Conservation (phyloP, 106 monocot genomes). For the Dendrobium huoshanense region DNA sequence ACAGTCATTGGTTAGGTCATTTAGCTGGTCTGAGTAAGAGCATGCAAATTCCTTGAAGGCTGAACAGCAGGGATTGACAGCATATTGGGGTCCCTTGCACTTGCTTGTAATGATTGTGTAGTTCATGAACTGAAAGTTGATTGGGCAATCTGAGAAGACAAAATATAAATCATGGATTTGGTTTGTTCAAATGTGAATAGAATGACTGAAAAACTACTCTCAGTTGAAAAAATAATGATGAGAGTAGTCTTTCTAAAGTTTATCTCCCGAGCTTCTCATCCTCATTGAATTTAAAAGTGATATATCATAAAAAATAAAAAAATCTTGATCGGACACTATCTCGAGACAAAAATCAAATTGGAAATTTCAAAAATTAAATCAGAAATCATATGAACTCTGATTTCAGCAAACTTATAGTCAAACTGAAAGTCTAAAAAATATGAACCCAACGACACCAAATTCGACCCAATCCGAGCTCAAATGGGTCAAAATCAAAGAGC, state of each 20-base stretch:
- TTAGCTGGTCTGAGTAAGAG: slow-evolving; percentile 6
- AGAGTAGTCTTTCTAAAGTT: not conserved
- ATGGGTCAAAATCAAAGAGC: too few relatives aligned
- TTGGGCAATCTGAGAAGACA: slow-evolving; percentile 9
- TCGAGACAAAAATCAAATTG: too few relatives aligned
- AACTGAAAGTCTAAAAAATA: too few relatives aligned
- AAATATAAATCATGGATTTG: not conserved
- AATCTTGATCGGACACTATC: too few relatives aligned
- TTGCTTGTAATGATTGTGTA: slow-evolving; percentile 19
- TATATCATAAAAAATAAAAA: not conserved
- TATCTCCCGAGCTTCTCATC: not conserved
- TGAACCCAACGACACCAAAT: too few relatives aligned
- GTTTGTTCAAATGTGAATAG: too few relatives aligned
- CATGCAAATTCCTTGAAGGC: slow-evolving; percentile 20
- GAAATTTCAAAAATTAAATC: too few relatives aligned
- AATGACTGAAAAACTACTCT: too few relatives aligned
- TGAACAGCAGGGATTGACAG: not conserved
- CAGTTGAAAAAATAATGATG: not conserved
- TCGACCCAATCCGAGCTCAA: too few relatives aligned
- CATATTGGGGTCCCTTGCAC: slow-evolving; percentile 18
- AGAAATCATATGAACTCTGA: too few relatives aligned
- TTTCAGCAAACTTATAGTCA: too few relatives aligned
- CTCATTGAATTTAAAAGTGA: not conserved
- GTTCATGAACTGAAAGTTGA: slow-evolving; percentile 19
- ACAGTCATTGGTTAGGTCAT: slow-evolving; percentile 10